Evolutionary conservation across 208 protist genomes (phyloP).

Genomic region (Cochliopodium minus): DNA sequence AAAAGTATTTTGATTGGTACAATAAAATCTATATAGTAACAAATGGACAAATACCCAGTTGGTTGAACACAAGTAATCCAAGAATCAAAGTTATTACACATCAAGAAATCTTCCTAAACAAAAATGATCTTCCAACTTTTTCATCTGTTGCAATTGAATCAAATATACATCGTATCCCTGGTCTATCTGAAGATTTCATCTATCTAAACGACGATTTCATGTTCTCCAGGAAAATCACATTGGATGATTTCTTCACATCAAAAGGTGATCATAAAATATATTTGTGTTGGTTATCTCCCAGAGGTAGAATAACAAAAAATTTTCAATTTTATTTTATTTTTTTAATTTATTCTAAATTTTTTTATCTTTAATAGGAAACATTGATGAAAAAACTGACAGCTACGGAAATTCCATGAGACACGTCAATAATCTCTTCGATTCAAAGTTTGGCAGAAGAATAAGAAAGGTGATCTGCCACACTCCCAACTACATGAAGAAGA

Average conservation of each 20-base stretch:
- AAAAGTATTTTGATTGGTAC: slow-evolving; percentile 70
- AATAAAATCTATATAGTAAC: slow-evolving; percentile 75
- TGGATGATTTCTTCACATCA: too few species aligned
- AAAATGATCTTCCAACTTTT: slow-evolving; percentile 54
- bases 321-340: too few species aligned
- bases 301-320: too few species aligned
- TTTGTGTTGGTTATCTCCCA: too few species aligned
- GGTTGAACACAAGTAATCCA: slow-evolving; percentile 46
- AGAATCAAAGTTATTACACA: slow-evolving; percentile 29
- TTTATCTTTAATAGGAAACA: too few species aligned
- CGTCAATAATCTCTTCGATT: slow-evolving; percentile 43
- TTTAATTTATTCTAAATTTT: too few species aligned
- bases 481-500: slow-evolving; percentile 50
- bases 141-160: slow-evolving; percentile 57
- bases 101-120: slow-evolving; percentile 50
- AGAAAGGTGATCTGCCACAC: slow-evolving; percentile 52
- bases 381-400: too few species aligned
- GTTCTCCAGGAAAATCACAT: too few species aligned
- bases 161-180: slow-evolving; percentile 58
- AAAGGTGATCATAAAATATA: too few species aligned
- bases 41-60: slow-evolving; percentile 69
- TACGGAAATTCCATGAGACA: slow-evolving; percentile 49
- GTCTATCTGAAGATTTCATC: slow-evolving; percentile 50
- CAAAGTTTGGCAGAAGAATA: slow-evolving; percentile 28
- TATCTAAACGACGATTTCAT: slow-evolving; percentile 71